Evolutionary conservation across 148 eudicot genomes (phyloP).

Genomic region (Persicaria maculosa): DNA sequence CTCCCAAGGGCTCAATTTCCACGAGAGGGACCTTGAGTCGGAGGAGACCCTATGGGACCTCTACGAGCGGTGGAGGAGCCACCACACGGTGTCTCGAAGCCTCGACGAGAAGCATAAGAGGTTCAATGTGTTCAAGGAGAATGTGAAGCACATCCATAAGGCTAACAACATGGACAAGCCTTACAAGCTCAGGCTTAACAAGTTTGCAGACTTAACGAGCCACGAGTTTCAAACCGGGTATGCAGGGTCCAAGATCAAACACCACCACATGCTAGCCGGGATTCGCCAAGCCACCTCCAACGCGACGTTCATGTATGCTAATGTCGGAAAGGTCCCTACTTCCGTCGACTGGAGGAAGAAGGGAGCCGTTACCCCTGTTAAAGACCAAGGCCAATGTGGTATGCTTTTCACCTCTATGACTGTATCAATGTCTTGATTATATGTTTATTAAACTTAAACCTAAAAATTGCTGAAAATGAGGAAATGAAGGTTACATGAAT

Average conservation of each 20-base stretch:
- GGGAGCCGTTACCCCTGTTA: constrained; percentile 63
- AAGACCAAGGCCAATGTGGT: constrained; percentile 97
- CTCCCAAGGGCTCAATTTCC: constrained; percentile 50
- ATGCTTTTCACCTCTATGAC: constrained; percentile 1
- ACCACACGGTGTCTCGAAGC: constrained; percentile 73
- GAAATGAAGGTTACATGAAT: too few relatives aligned
- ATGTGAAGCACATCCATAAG: constrained; percentile 50
- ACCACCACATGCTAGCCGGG: constrained; percentile 63
- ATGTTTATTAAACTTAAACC: background rate
- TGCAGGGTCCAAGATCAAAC: constrained; percentile 62
- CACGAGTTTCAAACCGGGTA: constrained; percentile 57
- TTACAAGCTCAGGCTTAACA: constrained; percentile 77
- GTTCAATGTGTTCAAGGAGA: constrained; percentile 82
- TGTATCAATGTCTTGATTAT: background rate
- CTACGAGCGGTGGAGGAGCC: constrained; percentile 94
- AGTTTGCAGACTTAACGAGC: constrained; percentile 82
- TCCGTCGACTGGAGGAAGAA: constrained; percentile 83
- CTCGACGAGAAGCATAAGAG: constrained; percentile 65
- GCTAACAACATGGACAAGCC: constrained; percentile 76
- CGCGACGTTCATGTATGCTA: constrained; percentile 53
- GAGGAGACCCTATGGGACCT: constrained; percentile 72
- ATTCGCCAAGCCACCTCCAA: constrained; percentile 12
- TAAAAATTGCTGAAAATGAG: too few relatives aligned
- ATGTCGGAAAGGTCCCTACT: constrained; percentile 42
- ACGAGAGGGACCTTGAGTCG: constrained; percentile 67